Evolutionary conservation across 2,329 filamentous ascomycete species (phyloP), one percentile per base, ranked within the genome.

Genomic region (Boeremia lycopersici): DNA sequence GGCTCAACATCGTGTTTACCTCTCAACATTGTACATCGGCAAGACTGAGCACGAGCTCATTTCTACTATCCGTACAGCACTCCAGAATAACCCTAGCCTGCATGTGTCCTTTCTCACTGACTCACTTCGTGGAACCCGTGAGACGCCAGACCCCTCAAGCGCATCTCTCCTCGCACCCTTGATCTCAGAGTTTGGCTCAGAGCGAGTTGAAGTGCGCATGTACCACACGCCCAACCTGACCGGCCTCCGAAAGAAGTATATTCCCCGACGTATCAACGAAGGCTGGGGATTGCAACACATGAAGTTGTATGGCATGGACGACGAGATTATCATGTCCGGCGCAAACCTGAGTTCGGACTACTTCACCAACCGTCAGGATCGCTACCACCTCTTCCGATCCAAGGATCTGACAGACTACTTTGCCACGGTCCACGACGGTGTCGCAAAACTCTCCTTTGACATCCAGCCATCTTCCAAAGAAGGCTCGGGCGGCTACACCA

Each of bases 261-360:
- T 98, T 2, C 95, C 95, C 0, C 90, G 86, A 70, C 84, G 95
- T 17, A 93, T 99, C 72, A 99, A 99, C 65, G 95, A 99, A 77
- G 95, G 95, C 15, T 99, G 95, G 95, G 95, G 95, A 1, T 77
- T 99, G 57, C 95, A 99, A 73, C 95, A 99, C 72, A 99, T 99
- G 93, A 99, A 99, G 81, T 81, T 99, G 0, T 99, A 99, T 66
- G 95, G 95, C 0, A 80, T 96, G 19, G 95, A 99, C 67, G 92
- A 99, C 69, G 92, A 96, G 74, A 89, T 99, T 53, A 93, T 99
- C 61, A 85, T 99, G 67, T 96, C 93, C 7, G 67, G 86, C 7
- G 95, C 95, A 13, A 99, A 99, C 64, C 79, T 99, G 6, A 96
- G 91, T 0, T 85, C 83, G 38, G 93, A 99, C 70, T 99, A 99